Base-by-base conservation (phyloP, 352 stramenopile species). In the Globisporangium takayamanum region DNA sequence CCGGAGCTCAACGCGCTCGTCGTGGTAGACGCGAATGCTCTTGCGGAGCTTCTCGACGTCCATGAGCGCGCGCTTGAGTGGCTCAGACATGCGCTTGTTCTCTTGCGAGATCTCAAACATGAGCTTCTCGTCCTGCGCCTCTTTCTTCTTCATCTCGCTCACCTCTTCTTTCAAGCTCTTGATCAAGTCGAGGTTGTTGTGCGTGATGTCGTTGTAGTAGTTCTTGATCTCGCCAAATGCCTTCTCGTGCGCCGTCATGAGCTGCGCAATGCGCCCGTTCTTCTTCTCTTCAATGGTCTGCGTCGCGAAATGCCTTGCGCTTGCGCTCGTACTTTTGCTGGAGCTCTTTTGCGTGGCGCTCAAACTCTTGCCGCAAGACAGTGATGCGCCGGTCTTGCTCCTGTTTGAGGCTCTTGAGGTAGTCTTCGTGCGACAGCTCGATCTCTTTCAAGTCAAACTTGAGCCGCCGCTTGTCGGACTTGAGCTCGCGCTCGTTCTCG, bases 121-220 rank as follows among this genome's bases (percentile, higher is more conserved):
- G 53, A 90, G 75, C 61, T 96, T 95, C 63, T 98, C 88, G 66
- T 98, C 95, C 62, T 89, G 77, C 22, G 87, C 88, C 72, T 99
- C 91, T 64, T 97, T 94, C 62, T 97, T 97, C 69, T 95, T 92
- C 81, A 98, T 95, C 56, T 97, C 86, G 18, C 72, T 72, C 28
- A 98, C 89, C 63, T 98, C 93, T 70, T 98, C 96, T 62, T 98
- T 98, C 8, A 98, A 70, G 6, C 70, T 89, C 65, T 97, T 97
- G 80, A 98, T 98, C 26, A 98, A 69, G 59, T 98, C 94, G n/a
- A 98, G 66, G 68, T 98, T 98, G 67, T 97, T 98, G 71, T 98
- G 94, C 44, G 92, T 98, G 61, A 98, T 98, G 62, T 98, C 92
- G 69, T 96, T 98, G 86, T 98, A 98, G 74, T 98, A 98, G 57